Evolutionary conservation across 2,329 filamentous ascomycete species (phyloP).

Genomic region (Cyphellophora attinorum): DNA sequence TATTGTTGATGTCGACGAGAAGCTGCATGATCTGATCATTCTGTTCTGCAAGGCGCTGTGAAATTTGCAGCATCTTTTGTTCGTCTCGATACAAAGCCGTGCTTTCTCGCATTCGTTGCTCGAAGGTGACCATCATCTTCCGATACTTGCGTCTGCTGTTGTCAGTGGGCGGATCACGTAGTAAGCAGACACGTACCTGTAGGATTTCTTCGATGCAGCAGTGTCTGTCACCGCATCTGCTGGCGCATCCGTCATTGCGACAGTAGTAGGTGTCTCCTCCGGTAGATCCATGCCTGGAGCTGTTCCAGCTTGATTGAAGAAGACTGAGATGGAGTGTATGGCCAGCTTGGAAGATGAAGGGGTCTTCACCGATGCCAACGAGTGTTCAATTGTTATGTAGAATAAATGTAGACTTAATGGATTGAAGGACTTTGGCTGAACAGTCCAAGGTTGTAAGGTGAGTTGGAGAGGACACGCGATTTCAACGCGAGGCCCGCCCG

Average conservation of each 20-base stretch:
- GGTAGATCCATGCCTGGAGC: too few relatives aligned
- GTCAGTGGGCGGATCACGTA: not conserved
- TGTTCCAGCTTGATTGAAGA: too few relatives aligned
- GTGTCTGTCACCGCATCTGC: not conserved
- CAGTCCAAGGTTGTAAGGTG: too few relatives aligned
- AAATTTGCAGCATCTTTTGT: conserved; percentile 68
- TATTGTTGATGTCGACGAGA: conserved; percentile 81
- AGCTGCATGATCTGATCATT: conserved; percentile 89
- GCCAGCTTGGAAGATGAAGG: too few relatives aligned
- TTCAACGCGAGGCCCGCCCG: too few relatives aligned
- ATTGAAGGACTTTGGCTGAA: too few relatives aligned
- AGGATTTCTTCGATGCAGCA: conserved; percentile 12
- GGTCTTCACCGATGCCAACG: too few relatives aligned
- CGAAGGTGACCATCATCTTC: conserved; percentile 72
- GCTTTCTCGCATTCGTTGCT: conserved; percentile 67
- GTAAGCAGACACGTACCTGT: conserved; percentile 11
- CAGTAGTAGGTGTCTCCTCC: too few relatives aligned
- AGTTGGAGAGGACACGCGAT: too few relatives aligned
- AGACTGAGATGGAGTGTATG: too few relatives aligned
- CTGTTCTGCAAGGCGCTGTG: conserved; percentile 76
- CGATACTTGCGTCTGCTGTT: conserved; percentile 85
- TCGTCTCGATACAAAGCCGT: conserved; percentile 61
- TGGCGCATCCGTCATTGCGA: not conserved
- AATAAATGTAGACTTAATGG: too few relatives aligned
- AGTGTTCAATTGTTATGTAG: too few relatives aligned